Evolutionary conservation across 2,329 filamentous ascomycete species (phyloP), one percentile per base, ranked within the genome.

Genomic region (Colletotrichum tabaci): DNA sequence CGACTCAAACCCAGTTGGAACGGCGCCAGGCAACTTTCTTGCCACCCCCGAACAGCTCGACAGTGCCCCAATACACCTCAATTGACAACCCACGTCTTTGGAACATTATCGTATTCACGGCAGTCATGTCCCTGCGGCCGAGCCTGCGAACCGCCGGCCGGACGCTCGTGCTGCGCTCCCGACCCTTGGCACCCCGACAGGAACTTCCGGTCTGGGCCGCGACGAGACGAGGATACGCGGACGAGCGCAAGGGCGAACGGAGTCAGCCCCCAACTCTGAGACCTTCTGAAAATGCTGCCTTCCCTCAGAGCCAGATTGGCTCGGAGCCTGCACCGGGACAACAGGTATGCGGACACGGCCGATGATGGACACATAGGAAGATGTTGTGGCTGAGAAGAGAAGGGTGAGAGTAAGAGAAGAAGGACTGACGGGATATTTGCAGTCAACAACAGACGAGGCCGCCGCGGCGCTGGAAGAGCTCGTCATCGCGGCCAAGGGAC

Each of bases 111-210:
- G 16, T 52, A 47, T 21, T 2, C 30, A 26, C 50, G 47, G 44
- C 23, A 67, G 30, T 72, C 67, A 91, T 91, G 89, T 85, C 88
- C 75, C 85, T 89, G 68, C 84, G 87, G 80, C 80, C 89, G 75
- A 87, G 85, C 73, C 74, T 90, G 50, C 84, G 86, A 75, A 77
- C 80, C 75, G 81, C 80, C 63, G 81, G 83, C 77, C 81, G 84
- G 71, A 79, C 82, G 53, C 79, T 87, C 60, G 80, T 82, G 47
- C 73, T 84, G 57, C 81, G 83, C 65, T 74, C 82, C 49, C 77
- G 80, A 74, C 79, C 82, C 56, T 77, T 78, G 71, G 69, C 74
- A 57, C 72, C 66, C 38, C 71, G 69, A 44, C 74, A 73, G 57
- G 74, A 74, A 44, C 73, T 74, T 47, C 76, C 82, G 69, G 74